phyloP scores from a whole-genome alignment of 1,284 basidiomycete species.

The Takashimella koratensis region DNA sequence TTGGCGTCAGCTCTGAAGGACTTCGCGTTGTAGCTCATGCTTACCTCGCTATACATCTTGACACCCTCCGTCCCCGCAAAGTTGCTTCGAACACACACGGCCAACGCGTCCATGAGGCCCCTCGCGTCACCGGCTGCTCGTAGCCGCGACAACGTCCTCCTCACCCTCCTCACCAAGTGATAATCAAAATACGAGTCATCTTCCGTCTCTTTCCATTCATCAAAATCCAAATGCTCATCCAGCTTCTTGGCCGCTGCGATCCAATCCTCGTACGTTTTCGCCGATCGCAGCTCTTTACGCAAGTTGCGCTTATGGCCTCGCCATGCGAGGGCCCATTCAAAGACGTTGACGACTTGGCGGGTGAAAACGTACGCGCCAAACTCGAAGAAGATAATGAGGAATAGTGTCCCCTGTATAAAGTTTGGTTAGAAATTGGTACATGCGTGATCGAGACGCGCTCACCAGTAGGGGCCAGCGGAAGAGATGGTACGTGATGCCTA shows the following conservation, averaged over 20 bases:
- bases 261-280: slow-evolving; percentile 74
- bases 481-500: slow-evolving; percentile 75
- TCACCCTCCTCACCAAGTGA: slow-evolving; percentile 48
- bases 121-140: slow-evolving; percentile 62
- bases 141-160: slow-evolving; percentile 34
- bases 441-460: too few relatives aligned
- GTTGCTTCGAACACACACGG: slow-evolving; percentile 86
- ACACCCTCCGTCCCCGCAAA: slow-evolving; percentile 92
- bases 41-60: slow-evolving; percentile 83
- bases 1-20: slow-evolving; percentile 7
- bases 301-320: slow-evolving; percentile 76
- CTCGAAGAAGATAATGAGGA: slow-evolving; percentile 76
- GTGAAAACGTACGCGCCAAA: slow-evolving; percentile 83
- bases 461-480: slow-evolving; percentile 87
- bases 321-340: slow-evolving; percentile 89
- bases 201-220: slow-evolving; percentile 80
- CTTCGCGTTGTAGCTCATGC: slow-evolving; percentile 18
- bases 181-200: slow-evolving; percentile 88
- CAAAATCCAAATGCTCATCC: slow-evolving; percentile 76
- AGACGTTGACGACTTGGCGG: slow-evolving; percentile 86
- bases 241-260: slow-evolving; percentile 71
- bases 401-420: slow-evolving; percentile 72
- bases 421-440: too few relatives aligned
- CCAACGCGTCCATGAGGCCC: slow-evolving; percentile 82
- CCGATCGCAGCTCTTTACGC: slow-evolving; percentile 67